Base-by-base conservation (phyloP, 1,284 basidiomycete species). In the Tilletia indica region DNA sequence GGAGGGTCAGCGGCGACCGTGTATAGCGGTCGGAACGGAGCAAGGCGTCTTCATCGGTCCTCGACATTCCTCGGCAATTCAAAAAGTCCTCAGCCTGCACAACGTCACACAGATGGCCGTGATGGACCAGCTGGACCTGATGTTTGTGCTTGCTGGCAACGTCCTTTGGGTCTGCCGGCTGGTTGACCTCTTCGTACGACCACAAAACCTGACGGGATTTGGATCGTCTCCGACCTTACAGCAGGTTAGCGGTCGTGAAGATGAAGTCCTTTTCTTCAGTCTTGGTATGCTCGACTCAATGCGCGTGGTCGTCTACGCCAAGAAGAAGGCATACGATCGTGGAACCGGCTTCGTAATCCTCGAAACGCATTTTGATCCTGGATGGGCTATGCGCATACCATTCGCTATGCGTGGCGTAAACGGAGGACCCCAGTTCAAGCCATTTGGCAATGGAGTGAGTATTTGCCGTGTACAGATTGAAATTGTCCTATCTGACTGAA, bases 1-100 rank as follows among this genome's bases (percentile, higher is more conserved):
- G 70, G 93, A 93, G 2, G 87, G 89, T 4, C 93, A 97, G 83
- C 90, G 92, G 4, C 89, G 93, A 58, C 89, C 89, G 2, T 87
- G 98, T 19, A 91, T 97, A 21, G 94, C 95, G 0, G 91, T 97
- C 76, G 95, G 95, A 25, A 97, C 94, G 84, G 91, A 92, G 0
- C 93, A 97, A 80, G 96, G 96, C 48, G 93, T 98, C 1, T 98
- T 94, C 93, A 96, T 98, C 76, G 96, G 95, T 0, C 91, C 97
- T 84, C 89, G 93, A 42, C 91, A 93, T 78, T 91, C 96, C 82
- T 90, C 94, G 0, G 86, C 94, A 4, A 88, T 97, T 85, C 89
- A 92, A 45, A 92, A 93, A 71, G 94, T 97, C 25, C 86, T 97
- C 14, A 93, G 95, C 81, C 87, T 97, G 54, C 93, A 92, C 84